Conservation (phyloP, 371 early-diverging fungal genomes). For the Cokeromyces recurvatus region DNA sequence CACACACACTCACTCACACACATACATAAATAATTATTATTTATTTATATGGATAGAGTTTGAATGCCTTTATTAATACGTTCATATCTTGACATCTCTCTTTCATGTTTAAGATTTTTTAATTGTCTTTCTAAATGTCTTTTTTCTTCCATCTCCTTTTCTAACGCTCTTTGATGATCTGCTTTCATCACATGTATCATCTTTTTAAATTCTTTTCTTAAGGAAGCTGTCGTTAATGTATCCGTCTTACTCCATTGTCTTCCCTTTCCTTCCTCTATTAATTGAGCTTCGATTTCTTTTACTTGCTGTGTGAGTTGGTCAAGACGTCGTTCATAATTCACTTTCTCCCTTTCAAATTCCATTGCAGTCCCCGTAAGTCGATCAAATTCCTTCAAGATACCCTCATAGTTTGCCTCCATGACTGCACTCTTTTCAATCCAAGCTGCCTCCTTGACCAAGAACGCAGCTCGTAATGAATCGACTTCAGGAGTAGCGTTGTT, state of each 20-base stretch:
- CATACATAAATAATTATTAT: too few species aligned
- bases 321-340: conserved; percentile 41
- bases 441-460: conserved; percentile 35
- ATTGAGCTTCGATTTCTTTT: conserved; percentile 26
- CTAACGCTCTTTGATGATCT: conserved; percentile 51
- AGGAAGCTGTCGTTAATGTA: conserved; percentile 46
- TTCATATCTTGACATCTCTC: conserved; percentile 45
- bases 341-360: conserved; percentile 48
- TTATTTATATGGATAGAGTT: too few species aligned
- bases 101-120: conserved; percentile 53
- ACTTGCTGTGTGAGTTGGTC: conserved; percentile 27
- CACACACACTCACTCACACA: too few species aligned
- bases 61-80: conserved; percentile 49
- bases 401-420: conserved; percentile 51
- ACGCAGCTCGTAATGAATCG: conserved; percentile 19
- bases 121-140: conserved; percentile 43
- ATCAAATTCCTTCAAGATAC: conserved; percentile 53
- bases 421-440: conserved; percentile 38
- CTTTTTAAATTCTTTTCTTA: conserved; percentile 58
- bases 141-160: conserved; percentile 52
- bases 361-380: conserved; percentile 49
- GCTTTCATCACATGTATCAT: conserved; percentile 52
- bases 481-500: background rate
- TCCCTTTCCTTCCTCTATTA: conserved; percentile 32
- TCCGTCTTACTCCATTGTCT: conserved; percentile 26